These are phyloP conservation scores for Parvularia atlantis DNA, from an alignment of 78 protist genomes.

Conservation along the genomic window DNA sequence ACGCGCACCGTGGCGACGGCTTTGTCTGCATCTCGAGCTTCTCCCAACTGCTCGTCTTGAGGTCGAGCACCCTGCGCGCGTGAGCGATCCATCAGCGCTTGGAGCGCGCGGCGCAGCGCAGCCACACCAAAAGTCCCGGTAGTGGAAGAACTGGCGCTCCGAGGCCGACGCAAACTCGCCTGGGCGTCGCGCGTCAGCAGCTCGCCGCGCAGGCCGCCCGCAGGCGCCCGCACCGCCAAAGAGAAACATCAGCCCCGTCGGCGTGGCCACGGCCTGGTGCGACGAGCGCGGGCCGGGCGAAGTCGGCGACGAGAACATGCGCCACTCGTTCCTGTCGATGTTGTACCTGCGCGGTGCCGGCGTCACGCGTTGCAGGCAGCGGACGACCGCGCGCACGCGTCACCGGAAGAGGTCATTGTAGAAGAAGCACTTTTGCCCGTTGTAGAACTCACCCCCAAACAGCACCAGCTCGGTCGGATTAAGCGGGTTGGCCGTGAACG, in stretches of 20 bases:
- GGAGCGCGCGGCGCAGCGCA: too few relatives aligned
- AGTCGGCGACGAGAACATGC: neutral
- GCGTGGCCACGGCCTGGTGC: neutral
- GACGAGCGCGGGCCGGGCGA: neutral
- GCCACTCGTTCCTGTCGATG: neutral
- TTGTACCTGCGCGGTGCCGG: too few relatives aligned
- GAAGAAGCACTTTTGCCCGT: neutral
- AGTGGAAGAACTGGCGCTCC: too few relatives aligned
- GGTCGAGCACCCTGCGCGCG: slow-evolving; percentile 1
- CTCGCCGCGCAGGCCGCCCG: too few relatives aligned
- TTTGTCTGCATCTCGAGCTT: neutral
- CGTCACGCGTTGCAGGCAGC: too few relatives aligned
- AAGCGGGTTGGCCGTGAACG: slow-evolving; percentile 1
- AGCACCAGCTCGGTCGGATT: neutral
- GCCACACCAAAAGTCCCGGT: too few relatives aligned
- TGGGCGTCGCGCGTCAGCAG: too few relatives aligned
- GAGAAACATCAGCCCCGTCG: too few relatives aligned
- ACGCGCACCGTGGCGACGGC: neutral
- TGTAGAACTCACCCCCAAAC: slow-evolving; percentile 17
- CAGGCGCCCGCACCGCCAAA: too few relatives aligned
- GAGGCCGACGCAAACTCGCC: too few relatives aligned
- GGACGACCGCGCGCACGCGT: too few relatives aligned
- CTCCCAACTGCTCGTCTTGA: slow-evolving; percentile 9
- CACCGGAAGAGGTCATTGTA: slow-evolving; percentile 8
- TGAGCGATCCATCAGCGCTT: too few relatives aligned